Base-by-base conservation (phyloP, 306 rosid species). In the Prunus mume region DNA sequence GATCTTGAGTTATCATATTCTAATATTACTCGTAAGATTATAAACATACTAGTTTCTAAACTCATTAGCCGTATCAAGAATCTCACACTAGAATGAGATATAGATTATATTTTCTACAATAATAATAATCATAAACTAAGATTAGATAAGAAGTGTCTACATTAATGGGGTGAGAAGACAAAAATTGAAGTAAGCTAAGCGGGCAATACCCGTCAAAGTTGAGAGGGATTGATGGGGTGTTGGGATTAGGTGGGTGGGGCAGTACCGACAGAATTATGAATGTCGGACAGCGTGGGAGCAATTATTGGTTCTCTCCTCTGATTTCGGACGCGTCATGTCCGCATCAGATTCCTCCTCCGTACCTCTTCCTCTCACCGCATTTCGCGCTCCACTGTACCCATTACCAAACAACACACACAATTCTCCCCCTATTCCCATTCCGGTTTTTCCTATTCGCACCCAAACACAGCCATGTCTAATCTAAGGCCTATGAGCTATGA, bases 241-340 rank as follows among this genome's bases (percentile, higher is more conserved):
- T 9, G 32, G 49, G 81, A 38, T 14, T 24, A 70, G 49, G 74
- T 65, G 9, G 75, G 81, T 82, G 85, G 87, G 85, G 51, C 78
- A 81, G 75, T 32, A 28, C 85, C 80, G 96, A 88, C 97, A 90
- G 89, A 80, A 93, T 90, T 66, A 91, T 91, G 82, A 79, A 77
- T 90, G 98, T 93, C 93, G 90, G 93, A 79, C 89, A 90, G 93
- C 94, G 93, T 91, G 96, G 96, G 88, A 51, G 87, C 90, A 93
- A 88, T 91, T 65, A 91, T 93, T 93, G 96, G 97, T 79, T 78
- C 79, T 73, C 58, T 81, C 96, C 98, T 88, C 92, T 91, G 93
- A 93, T 91, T 90, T 91, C 89, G 96, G 93, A 88, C 84, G 90
- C 90, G 90, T 88, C 93, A 76, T 80, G 96, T 92, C 96, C 93